Evolutionary conservation across 495 filamentous ascomycete species (phyloP), one percentile per base, ranked within the genome.

Genomic region (Ascobolus immersus): DNA sequence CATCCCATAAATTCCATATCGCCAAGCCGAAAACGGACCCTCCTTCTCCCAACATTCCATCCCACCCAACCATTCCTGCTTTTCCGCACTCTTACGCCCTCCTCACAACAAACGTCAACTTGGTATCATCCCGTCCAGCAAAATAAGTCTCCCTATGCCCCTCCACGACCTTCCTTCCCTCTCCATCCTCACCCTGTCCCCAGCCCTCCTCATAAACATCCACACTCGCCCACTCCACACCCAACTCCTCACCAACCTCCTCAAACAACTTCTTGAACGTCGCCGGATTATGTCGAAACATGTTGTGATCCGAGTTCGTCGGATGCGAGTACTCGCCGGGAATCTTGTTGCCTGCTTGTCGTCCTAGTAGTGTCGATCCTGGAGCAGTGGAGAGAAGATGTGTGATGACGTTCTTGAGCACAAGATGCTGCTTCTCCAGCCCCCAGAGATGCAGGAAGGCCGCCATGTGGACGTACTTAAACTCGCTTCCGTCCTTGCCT

Each of bases 391-490:
- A 49, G 9, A 70, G 45, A 5, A 74, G 47, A 17, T 35, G 40
- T 0, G 61, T 45, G 3, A 73, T 41, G n/a, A n/a, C n/a, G 4
- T 52, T 47, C 37, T 57, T 58, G 2, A 55, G 59, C 6, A 62
- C 42, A 0, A 41, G 24, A 6, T 65, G 44, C 39, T 74, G 70
- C 5, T 60, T 47, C 1, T 60, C 54, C 41, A 52, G 65, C n/a
- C 38, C 40, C 35, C 70, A 76, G 5, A 73, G 52, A 34, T 74
- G 69, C 27, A 76, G 60, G 39, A 76, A 66, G 0, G 57, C 58
- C 1, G 52, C 51, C 0, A 60, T 54, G 38, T 67, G 59, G 21
- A 71, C 43, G 17, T 74, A 64, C 32, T 72, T 60, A 1, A 73
- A 41, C 25, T 55, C 48, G 6, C 57, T 56, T 5, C 53, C 39